Evolutionary conservation across 2,329 filamentous ascomycete genomes (phyloP).

Genomic region (Fragosphaeria purpurea): DNA sequence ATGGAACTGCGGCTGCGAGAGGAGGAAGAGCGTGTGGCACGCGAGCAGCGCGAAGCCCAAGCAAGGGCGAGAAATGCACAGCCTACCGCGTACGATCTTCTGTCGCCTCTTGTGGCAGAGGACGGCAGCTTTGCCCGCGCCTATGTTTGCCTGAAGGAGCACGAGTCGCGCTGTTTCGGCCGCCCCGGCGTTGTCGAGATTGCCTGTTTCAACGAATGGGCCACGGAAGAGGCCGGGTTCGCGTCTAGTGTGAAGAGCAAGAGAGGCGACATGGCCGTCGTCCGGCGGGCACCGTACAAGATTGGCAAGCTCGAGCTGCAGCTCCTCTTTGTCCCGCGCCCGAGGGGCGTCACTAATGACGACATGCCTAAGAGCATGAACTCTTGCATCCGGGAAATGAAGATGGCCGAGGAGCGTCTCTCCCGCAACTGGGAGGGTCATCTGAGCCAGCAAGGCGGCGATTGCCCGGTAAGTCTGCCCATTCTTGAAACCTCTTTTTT

Average conservation of each 20-base stretch:
- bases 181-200: conserved; percentile 81
- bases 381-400: conserved; percentile 85
- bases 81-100: conserved; percentile 72
- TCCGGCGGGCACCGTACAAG: conserved; percentile 88
- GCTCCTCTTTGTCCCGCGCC: conserved; percentile 87
- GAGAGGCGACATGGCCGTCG: conserved; percentile 58
- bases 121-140: conserved; percentile 92
- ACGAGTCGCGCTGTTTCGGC: conserved; percentile 80
- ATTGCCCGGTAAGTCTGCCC: conserved; percentile 69
- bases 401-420: conserved; percentile 73
- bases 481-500: conserved; percentile 15
- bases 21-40: conserved; percentile 64
- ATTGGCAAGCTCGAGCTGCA: conserved; percentile 91
- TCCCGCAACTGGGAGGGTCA: conserved; percentile 76
- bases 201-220: conserved; percentile 98
- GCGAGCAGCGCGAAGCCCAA: conserved; percentile 54
- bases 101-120: conserved; percentile 76
- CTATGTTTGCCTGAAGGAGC: conserved; percentile 88
- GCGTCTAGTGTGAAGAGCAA: conserved; percentile 92
- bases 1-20: conserved; percentile 75
- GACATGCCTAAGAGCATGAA: conserved; percentile 99
- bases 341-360: conserved; percentile 75
- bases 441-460: conserved; percentile 91
- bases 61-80: conserved; percentile 52
- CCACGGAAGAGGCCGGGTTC: conserved; percentile 68